Percentiles rank a stretch among this genome's conserved stretches.
phyloP scores from a whole-genome alignment of 140 eudicot species.

The Bidens hawaiensis region DNA sequence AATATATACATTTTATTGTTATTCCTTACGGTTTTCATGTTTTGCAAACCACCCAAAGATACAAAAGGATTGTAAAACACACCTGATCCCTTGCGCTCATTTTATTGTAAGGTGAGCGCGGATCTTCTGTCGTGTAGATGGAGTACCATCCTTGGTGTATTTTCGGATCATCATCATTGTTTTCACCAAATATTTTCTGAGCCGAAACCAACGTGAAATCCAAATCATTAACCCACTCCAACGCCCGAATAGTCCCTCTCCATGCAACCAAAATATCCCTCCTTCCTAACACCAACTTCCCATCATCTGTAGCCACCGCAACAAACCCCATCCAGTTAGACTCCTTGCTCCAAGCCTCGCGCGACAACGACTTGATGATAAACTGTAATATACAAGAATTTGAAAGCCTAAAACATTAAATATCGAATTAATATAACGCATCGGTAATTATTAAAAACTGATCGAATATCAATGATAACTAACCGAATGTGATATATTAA shows the following conservation, averaged over 20 bases:
- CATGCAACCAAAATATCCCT: conserved; percentile 68
- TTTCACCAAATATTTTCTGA: conserved; percentile 26
- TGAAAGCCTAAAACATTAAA: no score
- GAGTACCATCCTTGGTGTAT: conserved; percentile 64
- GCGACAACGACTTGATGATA: conserved; percentile 48
- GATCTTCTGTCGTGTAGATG: conserved; percentile 56
- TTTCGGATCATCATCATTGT: conserved; percentile 17
- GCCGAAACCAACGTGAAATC: conserved; percentile 38
- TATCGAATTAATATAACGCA: no score
- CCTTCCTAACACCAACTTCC: conserved; percentile 55
- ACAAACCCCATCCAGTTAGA: conserved; percentile 72
- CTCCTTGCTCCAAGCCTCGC: conserved; percentile 69
- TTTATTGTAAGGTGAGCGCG: conserved; percentile 45
- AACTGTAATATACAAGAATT: no score
- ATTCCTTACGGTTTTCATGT: no score
- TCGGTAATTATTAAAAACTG: no score
- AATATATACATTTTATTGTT: no score
- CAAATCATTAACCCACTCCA: conserved; percentile 69
- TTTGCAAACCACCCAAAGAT: no score
- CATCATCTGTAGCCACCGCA: conserved; percentile 73
- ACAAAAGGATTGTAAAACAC: no score
- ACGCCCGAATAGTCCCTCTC: conserved; percentile 54
- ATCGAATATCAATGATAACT: no score
- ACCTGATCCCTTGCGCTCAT: conserved; percentile 67
- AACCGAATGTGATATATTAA: no score